Conservation (phyloP, 1,284 basidiomycete genomes). For the Neotropicomus parvogracilis region DNA sequence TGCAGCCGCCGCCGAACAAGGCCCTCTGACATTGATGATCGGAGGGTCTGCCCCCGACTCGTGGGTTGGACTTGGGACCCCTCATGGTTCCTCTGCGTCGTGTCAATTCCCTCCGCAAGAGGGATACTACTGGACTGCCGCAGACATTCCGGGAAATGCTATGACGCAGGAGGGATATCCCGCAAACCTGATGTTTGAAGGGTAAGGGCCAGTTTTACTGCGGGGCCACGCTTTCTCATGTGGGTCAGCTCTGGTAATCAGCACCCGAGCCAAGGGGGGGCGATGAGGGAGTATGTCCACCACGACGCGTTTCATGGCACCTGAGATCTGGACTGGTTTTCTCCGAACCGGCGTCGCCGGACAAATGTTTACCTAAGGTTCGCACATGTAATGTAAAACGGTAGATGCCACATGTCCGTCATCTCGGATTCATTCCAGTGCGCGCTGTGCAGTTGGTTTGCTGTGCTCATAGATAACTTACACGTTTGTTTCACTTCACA, state of each 20-base stretch:
- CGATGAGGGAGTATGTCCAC: constrained; percentile 5
- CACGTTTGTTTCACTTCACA: too few species aligned
- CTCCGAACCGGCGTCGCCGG: constrained; percentile 6
- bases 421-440: constrained; percentile 26
- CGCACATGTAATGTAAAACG: constrained; percentile 3
- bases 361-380: constrained; percentile 17
- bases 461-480: constrained; percentile 11
- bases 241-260: constrained; percentile 5
- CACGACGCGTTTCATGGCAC: constrained; percentile 13
- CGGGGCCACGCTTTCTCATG: not conserved
- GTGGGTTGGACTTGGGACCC: constrained; percentile 13
- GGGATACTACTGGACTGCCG: not conserved
- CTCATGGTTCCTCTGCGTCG: constrained; percentile 13
- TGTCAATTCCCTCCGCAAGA: constrained; percentile 3
- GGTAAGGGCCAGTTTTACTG: constrained; percentile 10
- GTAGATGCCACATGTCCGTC: constrained; percentile 24
- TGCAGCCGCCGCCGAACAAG: constrained; percentile 7
- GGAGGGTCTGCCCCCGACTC: constrained; percentile 4
- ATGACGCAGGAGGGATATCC: constrained; percentile 13
- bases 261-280: constrained; percentile 14
- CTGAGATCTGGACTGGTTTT: not conserved
- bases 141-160: not conserved
- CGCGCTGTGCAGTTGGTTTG: constrained; percentile 3
- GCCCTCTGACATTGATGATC: not conserved
- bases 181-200: constrained; percentile 2